Base-by-base conservation (phyloP, 306 rosid species). In the Fragaria vesca region DNA sequence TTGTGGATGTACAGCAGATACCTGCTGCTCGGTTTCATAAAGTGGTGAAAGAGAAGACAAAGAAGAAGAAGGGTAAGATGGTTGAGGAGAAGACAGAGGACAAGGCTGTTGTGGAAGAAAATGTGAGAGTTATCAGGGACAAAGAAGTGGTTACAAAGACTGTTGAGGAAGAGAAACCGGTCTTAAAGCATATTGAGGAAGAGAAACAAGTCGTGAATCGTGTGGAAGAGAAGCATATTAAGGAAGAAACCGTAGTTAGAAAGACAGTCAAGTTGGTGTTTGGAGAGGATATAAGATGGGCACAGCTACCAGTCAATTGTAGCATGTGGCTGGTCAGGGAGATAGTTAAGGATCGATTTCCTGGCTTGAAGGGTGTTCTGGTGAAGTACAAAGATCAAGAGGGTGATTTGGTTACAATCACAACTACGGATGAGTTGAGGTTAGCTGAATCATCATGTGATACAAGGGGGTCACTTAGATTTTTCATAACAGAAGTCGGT, bases 211-310 rank as follows among this genome's bases (percentile, higher is more conserved):
- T 75, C 2, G 62, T 8, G n/a, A 16, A 65, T 65, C 69, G 30
- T 65, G 69, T 65, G 45, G 69, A 65, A 65, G 69, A 43, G 20
- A 77, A 86, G 80, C 82, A 79, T 74, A 73, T 76, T 47, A 75
- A 76, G 78, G 76, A 86, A 73, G 89, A 90, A 74, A 85, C 82
- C 57, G 71, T 28, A 24, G 90, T 79, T 26, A 77, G 86, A 12
- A 94, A 86, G 92, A 90, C 91, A 5, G 97, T 92, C 55, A 94
- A 94, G 86, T 84, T 94, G 89, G 91, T 94, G 40, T 87, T 81
- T 18, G 97, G 97, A 75, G 97, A 94, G 76, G 98, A 94, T 82
- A 94, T 94, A 75, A 92, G 97, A 78, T 89, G 90, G 89, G 98
- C 89, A 0, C 91, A 90, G 40, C 79, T 94, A 61, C 97, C 97